Base-by-base conservation (phyloP, 345 rosid genomes). In the Barbarea vulgaris region DNA sequence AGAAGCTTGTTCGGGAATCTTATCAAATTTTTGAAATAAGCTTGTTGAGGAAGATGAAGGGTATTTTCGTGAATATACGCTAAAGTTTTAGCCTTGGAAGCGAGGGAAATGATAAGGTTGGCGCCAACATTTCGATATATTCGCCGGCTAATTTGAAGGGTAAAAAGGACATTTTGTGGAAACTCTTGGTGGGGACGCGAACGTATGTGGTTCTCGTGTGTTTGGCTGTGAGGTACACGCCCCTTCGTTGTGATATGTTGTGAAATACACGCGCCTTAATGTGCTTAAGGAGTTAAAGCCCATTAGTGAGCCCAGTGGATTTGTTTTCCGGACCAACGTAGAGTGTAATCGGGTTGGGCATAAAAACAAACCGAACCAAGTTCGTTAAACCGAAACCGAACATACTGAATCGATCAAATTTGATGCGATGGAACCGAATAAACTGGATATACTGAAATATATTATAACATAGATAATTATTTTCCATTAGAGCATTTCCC, bases 1-100 rank as follows among this genome's bases (percentile, higher is more conserved):
- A 47, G 42, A 80, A 69, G 82, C 81, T 83, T 78, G 75, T 65
- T 15, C 27, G 21, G 53, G 77, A 83, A 83, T 39, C 9, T 39
- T 15, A 1, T 13, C 1, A 6, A 12, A n/a, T 27, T 28, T 0
- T 0, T n/a, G 8, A 9, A 7, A 25, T 14, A 79, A 58, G 81
- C 82, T 83, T 81, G 74, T 60, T 19, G 72, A 19, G 67, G 75
- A 83, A 83, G 79, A 67, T 59, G 69, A 72, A 53, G 77, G 81
- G 60, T 72, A 67, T 41, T 66, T 10, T 24, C 53, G 81, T 52
- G 0, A 78, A 5, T 72, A 3, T 3, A 0, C 4, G 0, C 7
- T 37, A 17, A 52, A 15, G 27, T 57, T 57, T 34, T 46, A 10
- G 46, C 4, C 13, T 12, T 18, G 4, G 30, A 1, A n/a, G 50